phyloP scores from a whole-genome alignment of 371 early-diverging fungal species.

The Encephalitozoon cuniculi region DNA sequence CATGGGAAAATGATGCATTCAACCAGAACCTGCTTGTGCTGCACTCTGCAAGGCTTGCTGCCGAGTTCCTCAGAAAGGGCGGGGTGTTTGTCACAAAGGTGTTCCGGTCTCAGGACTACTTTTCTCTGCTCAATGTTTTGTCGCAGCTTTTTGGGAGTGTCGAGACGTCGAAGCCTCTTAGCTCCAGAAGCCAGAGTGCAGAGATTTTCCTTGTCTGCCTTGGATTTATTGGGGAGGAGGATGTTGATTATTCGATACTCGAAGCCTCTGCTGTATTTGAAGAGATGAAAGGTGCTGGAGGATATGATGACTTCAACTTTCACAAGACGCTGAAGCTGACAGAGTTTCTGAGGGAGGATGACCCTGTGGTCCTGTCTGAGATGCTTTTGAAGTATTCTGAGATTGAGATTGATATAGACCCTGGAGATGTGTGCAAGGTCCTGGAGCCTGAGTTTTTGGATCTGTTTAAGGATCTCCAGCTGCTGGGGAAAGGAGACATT shows the following conservation, averaged over 20 bases:
- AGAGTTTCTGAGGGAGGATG: slow-evolving; percentile 64
- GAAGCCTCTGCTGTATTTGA: slow-evolving; percentile 86
- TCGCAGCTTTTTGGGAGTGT: slow-evolving; percentile 89
- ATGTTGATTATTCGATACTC: slow-evolving; percentile 82
- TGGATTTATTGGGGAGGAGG: slow-evolving; percentile 78
- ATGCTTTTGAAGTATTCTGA: slow-evolving; percentile 63
- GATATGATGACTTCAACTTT: slow-evolving; percentile 26
- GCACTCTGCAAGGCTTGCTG: slow-evolving; percentile 81
- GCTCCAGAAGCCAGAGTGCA: slow-evolving; percentile 94
- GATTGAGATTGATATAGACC: slow-evolving; percentile 64
- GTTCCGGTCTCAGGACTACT: slow-evolving; percentile 96
- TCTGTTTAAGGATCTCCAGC: slow-evolving; percentile 47
- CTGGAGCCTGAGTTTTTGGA: slow-evolving; percentile 10
- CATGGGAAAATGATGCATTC: slow-evolving; percentile 95
- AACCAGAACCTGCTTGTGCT: slow-evolving; percentile 89
- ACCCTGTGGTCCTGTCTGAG: slow-evolving; percentile 54
- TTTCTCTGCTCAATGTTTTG: slow-evolving; percentile 88
- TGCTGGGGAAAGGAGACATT: slow-evolving; percentile 60
- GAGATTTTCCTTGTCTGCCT: slow-evolving; percentile 97
- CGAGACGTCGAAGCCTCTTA: slow-evolving; percentile 97
- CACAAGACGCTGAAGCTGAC: slow-evolving; percentile 60
- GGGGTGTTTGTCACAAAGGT: slow-evolving; percentile 98
- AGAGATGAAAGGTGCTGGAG: slow-evolving; percentile 36
- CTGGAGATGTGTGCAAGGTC: slow-evolving; percentile 58
- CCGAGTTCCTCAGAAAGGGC: slow-evolving; percentile 79